Evolutionary conservation across 345 rosid genomes (phyloP), one percentile per base, ranked within the genome.

Genomic region (Salix koriyanagi): DNA sequence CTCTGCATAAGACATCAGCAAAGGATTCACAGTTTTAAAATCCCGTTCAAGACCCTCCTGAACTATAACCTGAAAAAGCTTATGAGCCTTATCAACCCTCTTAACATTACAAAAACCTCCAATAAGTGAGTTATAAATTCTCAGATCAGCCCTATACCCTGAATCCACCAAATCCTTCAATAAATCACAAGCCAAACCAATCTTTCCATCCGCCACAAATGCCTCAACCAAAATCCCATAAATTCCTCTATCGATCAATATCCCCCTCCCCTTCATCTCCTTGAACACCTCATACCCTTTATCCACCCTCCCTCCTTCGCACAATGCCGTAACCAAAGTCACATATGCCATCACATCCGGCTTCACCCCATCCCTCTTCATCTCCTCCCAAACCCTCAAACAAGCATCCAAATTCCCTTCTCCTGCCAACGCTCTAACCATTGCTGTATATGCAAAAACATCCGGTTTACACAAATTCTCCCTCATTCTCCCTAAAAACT

Each of bases 321-420:
- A 88, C 88, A 94, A 74, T 23, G 95, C 98, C 1, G 58, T 69
- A 78, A 92, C 79, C 79, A 92, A 75, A 0, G 97, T 94, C 30
- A 80, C 89, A 79, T 94, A 92, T 0, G 94, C 96, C 93, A 93
- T 89, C 56, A 88, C 97, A 87, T 94, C 98, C 5, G 94, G 94
- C 79, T 84, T 88, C 10, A 90, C 88, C 65, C 85, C 79, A 77
- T 94, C 98, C 6, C 70, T 75, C 75, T 26, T 86, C 97, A 91
- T 91, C 67, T 95, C 98, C 72, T 90, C 90, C 99, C 99, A 95
- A 67, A 95, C 91, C 78, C 62, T 77, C 84, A 90, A 79, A 79
- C 93, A 79, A 4, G 89, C 98, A 71, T 93, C 96, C 82, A 91
- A 80, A 72, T 91, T 88, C 74, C 91, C 94, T 71, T 79, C 86